Evolutionary conservation across 192 early-diverging fungal species (phyloP), one percentile per base, ranked within the genome.

Genomic region (Coemansia sp.): DNA sequence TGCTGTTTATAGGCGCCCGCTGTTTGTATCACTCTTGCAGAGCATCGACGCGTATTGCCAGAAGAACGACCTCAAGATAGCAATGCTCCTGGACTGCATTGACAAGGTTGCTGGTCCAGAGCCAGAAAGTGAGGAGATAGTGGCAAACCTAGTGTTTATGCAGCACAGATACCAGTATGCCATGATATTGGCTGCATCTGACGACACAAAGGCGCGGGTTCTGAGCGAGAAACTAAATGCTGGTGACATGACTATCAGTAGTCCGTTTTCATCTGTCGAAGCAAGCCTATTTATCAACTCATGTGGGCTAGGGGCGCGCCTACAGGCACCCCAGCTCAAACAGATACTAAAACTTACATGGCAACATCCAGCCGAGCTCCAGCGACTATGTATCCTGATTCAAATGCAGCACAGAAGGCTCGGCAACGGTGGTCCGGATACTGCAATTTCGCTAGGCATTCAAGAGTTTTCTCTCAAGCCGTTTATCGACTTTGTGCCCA

Each of bases 311-410:
- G n/a, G 25, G 7, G 18, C 10, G 15, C 28, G 18, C 1, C n/a
- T 58, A 21, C 35, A 40, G 4, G 40, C 46, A 10, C 61, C 49
- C 64, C 70, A 66, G 34, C 59, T 66, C 4, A 72, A 62, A 52
- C 35, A 62, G n/a, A 3, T 72, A 23, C 16, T 72, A 18, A 52
- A 58, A 9, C n/a, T 15, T 3, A 72, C 70, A 34, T 66, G 70
- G 60, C 58, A 58, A 15, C 64, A 72, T 51, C 63, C 70, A 4
- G 40, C 58, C 15, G 58, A 66, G 46, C 58, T 72, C 18, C 5
- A 26, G 0, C 39, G 51, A 29, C 37, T 72, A 39, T 72, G 70
- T 21, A 3, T 37, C 12, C 34, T 62, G 42, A 20, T 72, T 20
- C 21, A 16, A 16, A 9, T 7, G 10, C 9, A 53, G 29, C 8